Base-by-base conservation (phyloP, 257 asterid genomes). In the Solanum sejunctum region DNA sequence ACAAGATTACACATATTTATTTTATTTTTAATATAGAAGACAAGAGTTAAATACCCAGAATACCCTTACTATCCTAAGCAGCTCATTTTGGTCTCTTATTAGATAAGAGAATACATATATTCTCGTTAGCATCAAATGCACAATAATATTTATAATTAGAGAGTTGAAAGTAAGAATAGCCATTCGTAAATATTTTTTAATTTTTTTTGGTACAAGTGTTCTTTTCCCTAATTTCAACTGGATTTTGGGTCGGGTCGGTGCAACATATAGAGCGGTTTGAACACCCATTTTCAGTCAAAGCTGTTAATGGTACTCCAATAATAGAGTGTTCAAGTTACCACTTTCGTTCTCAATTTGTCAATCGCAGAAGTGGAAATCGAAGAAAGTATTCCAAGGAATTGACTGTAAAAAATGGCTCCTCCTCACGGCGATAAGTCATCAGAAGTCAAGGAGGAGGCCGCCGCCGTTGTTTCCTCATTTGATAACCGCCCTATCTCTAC, bases 401-500 rank as follows among this genome's bases (percentile, higher is more conserved):
- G 21, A 21, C 67, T 10, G 67, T 12, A 84, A 95, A 90, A 90
- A 96, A 93, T 93, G 88, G 91, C 91, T 89, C 91, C 95, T 60
- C 91, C 89, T 81, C 92, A 84, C 79, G 92, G 85, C 26, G 84
- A 88, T 84, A 28, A 52, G 28, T 69, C 91, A 57, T 86, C 83
- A 43, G 86, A 71, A 70, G 87, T 89, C 89, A 83, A 78, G 78
- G 93, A 67, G 28, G 93, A 83, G 55, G 89, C 95, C 64, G 45
- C 89, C 67, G 55, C 64, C 81, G 21, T 12, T 39, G 66, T 12
- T 64, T 64, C 72, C n/a, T 64, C 72, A 13, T n/a, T 28, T n/a
- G 85, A 85, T 13, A 81, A 73, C 66, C 90, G 90, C 61, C 93
- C 90, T 10, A 90, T 96, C 88, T 90, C 99, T 92, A 93, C 83